Conservation (phyloP, 495 filamentous ascomycete genomes). For the Penicillium macrosclerotiorum region DNA sequence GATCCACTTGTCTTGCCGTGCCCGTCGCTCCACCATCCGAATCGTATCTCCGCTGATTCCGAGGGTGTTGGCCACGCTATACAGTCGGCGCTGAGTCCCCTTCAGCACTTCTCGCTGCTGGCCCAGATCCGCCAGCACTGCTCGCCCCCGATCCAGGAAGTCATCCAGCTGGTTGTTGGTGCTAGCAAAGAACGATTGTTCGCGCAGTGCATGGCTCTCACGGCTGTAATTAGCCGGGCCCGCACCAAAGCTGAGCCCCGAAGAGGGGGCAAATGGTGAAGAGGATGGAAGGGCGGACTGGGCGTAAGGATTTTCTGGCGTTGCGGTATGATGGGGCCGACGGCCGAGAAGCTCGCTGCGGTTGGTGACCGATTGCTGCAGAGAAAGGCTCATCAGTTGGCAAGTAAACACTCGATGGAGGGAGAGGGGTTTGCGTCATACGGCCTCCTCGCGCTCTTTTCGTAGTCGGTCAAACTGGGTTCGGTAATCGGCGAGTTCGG, state of each 20-base stretch:
- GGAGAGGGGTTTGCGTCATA: no score
- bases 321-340: conserved; percentile 80
- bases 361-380: conserved; percentile 63
- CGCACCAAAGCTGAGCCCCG: conserved; percentile 53
- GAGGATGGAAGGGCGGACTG: conserved; percentile 49
- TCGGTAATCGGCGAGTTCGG: conserved; percentile 76
- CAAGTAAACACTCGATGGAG: no score
- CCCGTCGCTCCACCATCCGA: conserved; percentile 86
- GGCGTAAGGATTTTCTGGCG: conserved; percentile 94
- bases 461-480: conserved; percentile 74
- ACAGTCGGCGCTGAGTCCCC: conserved; percentile 84
- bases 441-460: conserved; percentile 68
- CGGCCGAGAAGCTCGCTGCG: conserved; percentile 84
- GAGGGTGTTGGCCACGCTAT: conserved; percentile 90
- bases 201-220: conserved; percentile 82
- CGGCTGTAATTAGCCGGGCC: conserved; percentile 59
- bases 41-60: conserved; percentile 96
- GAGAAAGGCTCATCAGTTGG: conserved; percentile 1
- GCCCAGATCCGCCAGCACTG: conserved; percentile 83
- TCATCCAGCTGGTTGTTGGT: conserved; percentile 86
- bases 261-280: conserved; percentile 41
- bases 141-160: conserved; percentile 85
- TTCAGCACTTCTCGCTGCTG: conserved; percentile 94
- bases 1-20: conserved; percentile 96
- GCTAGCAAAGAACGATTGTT: conserved; percentile 79